phyloP scores from a whole-genome alignment of 2,329 filamentous ascomycete species.

The Aaosphaeria pasadenensis region DNA sequence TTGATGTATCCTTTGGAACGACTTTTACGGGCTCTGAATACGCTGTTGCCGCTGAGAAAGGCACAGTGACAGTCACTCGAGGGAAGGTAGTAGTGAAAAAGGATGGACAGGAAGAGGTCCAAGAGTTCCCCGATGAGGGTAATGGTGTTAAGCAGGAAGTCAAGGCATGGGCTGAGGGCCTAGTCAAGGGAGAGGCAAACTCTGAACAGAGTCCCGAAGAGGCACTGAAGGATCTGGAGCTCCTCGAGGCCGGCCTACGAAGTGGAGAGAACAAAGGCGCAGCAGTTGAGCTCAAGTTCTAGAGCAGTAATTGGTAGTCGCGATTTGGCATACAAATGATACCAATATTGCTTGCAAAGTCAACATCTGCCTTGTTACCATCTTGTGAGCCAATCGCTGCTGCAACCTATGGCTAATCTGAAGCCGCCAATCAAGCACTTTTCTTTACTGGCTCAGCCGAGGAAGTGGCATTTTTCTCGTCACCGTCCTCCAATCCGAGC shows the following conservation, averaged over 20 bases:
- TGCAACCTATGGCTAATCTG: neutral
- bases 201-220: constrained; percentile 55
- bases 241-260: constrained; percentile 44
- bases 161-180: constrained; percentile 56
- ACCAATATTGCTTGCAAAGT: too few species aligned
- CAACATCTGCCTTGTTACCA: neutral
- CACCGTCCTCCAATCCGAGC: constrained; percentile 33
- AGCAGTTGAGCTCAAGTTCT: constrained; percentile 17
- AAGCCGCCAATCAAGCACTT: neutral
- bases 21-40: constrained; percentile 55
- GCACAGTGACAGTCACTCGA: constrained; percentile 51
- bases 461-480: neutral
- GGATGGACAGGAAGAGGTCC: constrained; percentile 33
- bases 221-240: constrained; percentile 60
- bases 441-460: neutral
- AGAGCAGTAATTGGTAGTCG: neutral
- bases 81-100: constrained; percentile 35
- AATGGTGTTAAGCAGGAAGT: constrained; percentile 60
- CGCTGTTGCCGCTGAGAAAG: constrained; percentile 57
- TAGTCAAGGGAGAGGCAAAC: constrained; percentile 49
- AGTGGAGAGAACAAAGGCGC: constrained; percentile 40
- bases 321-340: too few species aligned
- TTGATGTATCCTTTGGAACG: constrained; percentile 58
- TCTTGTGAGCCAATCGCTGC: neutral
- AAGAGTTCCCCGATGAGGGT: constrained; percentile 48